These are phyloP conservation scores for Stipa capillata DNA, from an alignment of 176 grass and related monocot genomes.

Conservation along the genomic window DNA sequence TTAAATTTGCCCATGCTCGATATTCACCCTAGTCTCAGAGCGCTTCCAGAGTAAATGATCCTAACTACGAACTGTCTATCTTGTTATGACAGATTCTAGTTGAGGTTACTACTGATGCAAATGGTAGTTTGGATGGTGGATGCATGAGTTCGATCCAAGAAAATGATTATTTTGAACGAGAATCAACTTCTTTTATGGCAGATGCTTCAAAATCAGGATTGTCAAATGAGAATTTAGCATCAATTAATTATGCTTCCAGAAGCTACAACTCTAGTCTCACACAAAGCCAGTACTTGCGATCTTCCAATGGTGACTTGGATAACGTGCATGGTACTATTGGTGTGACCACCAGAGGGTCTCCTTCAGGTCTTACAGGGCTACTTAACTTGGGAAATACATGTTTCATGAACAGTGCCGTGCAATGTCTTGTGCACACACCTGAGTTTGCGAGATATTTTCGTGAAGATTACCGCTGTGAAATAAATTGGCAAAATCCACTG, in stretches of 20 bases:
- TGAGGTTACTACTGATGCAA: constrained; percentile 53
- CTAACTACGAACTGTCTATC: constrained; percentile 17
- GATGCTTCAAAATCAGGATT: constrained; percentile 58
- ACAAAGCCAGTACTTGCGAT: constrained; percentile 46
- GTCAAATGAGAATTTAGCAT: constrained; percentile 53
- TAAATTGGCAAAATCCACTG: constrained; percentile 95
- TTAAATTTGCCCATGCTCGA: no score
- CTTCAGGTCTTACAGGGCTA: constrained; percentile 78
- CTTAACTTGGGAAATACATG: constrained; percentile 98
- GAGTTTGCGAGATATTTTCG: constrained; percentile 95
- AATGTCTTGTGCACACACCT: constrained; percentile 97
- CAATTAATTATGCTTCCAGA: constrained; percentile 58
- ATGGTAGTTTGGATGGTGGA: constrained; percentile 64
- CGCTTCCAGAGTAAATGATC: constrained; percentile 4
- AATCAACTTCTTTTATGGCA: constrained; percentile 55
- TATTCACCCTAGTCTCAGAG: no score
- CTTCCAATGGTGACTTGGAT: constrained; percentile 53
- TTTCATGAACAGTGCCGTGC: constrained; percentile 98
- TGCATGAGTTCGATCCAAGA: constrained; percentile 60
- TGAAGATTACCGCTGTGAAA: constrained; percentile 94
- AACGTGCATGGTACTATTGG: constrained; percentile 48
- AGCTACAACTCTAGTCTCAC: constrained; percentile 50
- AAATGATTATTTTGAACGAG: constrained; percentile 53
- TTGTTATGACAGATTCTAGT: constrained; percentile 82
- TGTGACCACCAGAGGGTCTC: constrained; percentile 48